These are phyloP conservation scores for Trichocomaceae sp. DNA, from an alignment of 2,329 filamentous ascomycete genomes.

Conservation along the genomic window DNA sequence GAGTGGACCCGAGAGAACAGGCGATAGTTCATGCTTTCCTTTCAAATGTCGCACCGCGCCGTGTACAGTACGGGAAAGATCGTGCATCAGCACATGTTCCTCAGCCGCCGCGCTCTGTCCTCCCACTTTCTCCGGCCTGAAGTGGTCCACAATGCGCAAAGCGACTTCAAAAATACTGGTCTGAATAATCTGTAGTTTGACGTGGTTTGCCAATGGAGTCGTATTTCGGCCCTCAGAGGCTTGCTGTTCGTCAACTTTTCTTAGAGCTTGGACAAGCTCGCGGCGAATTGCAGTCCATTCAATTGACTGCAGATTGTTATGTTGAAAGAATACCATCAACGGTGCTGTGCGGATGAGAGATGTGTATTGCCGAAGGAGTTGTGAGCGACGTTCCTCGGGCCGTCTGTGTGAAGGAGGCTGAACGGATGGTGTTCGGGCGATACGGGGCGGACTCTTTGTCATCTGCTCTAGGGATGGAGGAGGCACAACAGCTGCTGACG, in stretches of 20 bases:
- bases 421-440: conserved; percentile 43
- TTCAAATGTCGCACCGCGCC: conserved; percentile 45
- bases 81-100: conserved; percentile 47
- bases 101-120: conserved; percentile 18
- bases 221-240: conserved; percentile 46
- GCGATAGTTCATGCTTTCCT: conserved; percentile 57
- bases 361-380: conserved; percentile 79
- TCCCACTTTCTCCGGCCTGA: conserved; percentile 45
- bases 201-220: conserved; percentile 47
- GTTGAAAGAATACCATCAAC: conserved; percentile 77
- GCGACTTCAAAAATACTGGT: conserved; percentile 85
- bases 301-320: conserved; percentile 66
- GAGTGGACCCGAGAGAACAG: conserved; percentile 74
- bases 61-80: conserved; percentile 52
- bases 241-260: conserved; percentile 61
- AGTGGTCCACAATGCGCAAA: conserved; percentile 80
- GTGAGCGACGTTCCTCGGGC: conserved; percentile 80
- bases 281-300: conserved; percentile 69
- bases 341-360: conserved; percentile 80
- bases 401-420: conserved; percentile 85
- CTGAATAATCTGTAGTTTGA: conserved; percentile 77
- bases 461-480: conserved; percentile 47
- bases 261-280: conserved; percentile 57
- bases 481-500: conserved; percentile 36
- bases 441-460: conserved; percentile 18